phyloP scores from a whole-genome alignment of 192 early-diverging fungal species.

The Dissophora globulifera region DNA sequence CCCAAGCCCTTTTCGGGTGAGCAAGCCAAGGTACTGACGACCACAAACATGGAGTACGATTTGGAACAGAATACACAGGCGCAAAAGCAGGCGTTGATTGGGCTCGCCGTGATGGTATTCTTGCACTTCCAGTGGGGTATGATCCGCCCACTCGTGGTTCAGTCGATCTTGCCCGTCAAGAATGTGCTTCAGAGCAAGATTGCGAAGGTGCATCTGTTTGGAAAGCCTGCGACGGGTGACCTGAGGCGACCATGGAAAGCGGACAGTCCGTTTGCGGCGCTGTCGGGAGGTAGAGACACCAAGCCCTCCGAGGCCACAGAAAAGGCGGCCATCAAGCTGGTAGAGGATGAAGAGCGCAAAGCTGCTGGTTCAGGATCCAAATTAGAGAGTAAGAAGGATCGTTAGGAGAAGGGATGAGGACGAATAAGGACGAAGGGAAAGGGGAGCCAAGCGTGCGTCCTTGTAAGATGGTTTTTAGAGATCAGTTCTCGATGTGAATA shows the following conservation, averaged over 20 bases:
- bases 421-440: no score
- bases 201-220: slow-evolving; percentile 83
- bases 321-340: slow-evolving; percentile 66
- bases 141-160: slow-evolving; percentile 88
- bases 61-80: slow-evolving; percentile 71
- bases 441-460: no score
- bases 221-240: slow-evolving; percentile 77
- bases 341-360: slow-evolving; percentile 56
- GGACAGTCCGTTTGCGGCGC: slow-evolving; percentile 75
- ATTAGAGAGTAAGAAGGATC: slow-evolving; percentile 50
- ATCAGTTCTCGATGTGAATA: no score
- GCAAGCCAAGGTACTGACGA: slow-evolving; percentile 64
- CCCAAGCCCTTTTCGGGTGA: slow-evolving; percentile 62
- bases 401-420: slow-evolving; percentile 8
- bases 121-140: slow-evolving; percentile 92
- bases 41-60: slow-evolving; percentile 83
- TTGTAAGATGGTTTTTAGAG: no score
- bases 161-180: slow-evolving; percentile 84
- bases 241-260: slow-evolving; percentile 88
- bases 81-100: slow-evolving; percentile 76
- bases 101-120: slow-evolving; percentile 77
- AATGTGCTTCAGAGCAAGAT: slow-evolving; percentile 75
- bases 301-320: slow-evolving; percentile 57
- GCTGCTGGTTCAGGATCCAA: slow-evolving; percentile 38
- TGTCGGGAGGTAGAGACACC: slow-evolving; percentile 39